Conservation (phyloP, 148 eudicot species). For the Limonium bicolor region DNA sequence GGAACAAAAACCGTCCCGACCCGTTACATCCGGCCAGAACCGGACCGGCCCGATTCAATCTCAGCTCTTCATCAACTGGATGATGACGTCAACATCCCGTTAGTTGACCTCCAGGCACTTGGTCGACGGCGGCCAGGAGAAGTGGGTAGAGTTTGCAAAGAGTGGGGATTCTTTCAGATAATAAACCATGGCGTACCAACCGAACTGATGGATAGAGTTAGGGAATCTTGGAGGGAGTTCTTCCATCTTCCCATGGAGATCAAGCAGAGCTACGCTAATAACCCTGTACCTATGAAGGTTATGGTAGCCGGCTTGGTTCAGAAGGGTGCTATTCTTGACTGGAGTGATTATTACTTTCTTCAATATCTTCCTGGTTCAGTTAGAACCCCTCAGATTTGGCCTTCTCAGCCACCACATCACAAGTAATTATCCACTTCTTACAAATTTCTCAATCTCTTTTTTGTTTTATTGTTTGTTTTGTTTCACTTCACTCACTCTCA, state of each 20-base stretch:
- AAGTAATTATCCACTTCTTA: constrained; percentile 23
- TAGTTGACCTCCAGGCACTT: constrained; percentile 34
- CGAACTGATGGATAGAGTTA: constrained; percentile 47
- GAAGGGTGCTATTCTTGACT: constrained; percentile 85
- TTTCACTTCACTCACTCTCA: background rate
- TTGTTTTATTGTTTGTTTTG: background rate
- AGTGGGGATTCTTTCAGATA: constrained; percentile 86
- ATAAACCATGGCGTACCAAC: constrained; percentile 61
- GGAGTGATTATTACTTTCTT: constrained; percentile 90
- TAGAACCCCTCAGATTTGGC: constrained; percentile 69
- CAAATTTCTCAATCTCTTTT: background rate
- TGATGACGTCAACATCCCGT: constrained; percentile 30
- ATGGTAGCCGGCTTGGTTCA: constrained; percentile 85
- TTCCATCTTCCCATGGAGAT: constrained; percentile 76
- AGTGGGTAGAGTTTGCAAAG: too few relatives aligned
- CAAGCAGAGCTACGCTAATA: constrained; percentile 51
- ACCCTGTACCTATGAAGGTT: constrained; percentile 82
- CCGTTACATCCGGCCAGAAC: constrained; percentile 41
- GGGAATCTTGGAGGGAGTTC: constrained; percentile 60
- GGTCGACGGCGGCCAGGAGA: constrained; percentile 22
- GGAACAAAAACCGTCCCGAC: constrained; percentile 30
- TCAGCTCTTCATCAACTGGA: background rate
- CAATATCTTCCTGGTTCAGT: constrained; percentile 49
- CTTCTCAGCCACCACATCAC: constrained; percentile 34
- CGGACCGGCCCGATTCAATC: constrained; percentile 27